Evolutionary conservation across 371 early-diverging fungal species (phyloP).

Genomic region (Mucor ambiguus): DNA sequence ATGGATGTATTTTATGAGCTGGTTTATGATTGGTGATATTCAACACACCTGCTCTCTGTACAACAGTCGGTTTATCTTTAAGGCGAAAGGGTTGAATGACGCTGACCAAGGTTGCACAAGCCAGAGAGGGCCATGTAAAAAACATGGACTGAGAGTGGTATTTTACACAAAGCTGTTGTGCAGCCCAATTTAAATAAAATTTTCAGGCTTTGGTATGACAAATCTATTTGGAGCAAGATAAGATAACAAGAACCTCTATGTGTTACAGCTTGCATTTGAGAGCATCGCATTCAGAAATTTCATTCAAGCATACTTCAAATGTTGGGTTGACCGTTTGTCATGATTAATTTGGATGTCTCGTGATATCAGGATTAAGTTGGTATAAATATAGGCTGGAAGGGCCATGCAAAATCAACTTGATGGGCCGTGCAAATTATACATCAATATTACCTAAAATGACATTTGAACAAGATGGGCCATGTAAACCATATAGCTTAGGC

Average conservation of each 20-base stretch:
- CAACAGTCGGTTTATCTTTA: slow-evolving; percentile 18
- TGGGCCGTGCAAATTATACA: neutral
- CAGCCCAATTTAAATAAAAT: neutral
- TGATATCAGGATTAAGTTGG: neutral
- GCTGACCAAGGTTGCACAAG: slow-evolving; percentile 9
- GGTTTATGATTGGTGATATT: slow-evolving; percentile 2
- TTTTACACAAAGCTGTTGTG: neutral
- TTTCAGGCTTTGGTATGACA: slow-evolving; percentile 7
- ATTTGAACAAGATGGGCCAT: neutral
- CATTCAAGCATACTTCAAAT: neutral
- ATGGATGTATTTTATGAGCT: neutral
- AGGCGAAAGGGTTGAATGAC: slow-evolving; percentile 16
- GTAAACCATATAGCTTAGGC: neutral
- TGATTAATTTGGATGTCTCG: neutral
- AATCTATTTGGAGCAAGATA: slow-evolving; percentile 1
- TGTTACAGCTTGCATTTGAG: neutral
- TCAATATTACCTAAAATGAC: neutral
- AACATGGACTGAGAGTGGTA: neutral
- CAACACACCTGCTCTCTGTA: neutral
- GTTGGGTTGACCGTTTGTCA: slow-evolving; percentile 1
- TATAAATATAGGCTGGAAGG: slow-evolving; percentile 1
- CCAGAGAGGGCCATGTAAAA: slow-evolving; percentile 8
- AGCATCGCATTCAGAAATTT: too few relatives aligned
- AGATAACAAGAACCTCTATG: neutral
- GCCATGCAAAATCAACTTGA: slow-evolving; percentile 6